These are phyloP conservation scores for Aspergillus sp. DNA, from an alignment of 2,329 filamentous ascomycete species.

Conservation along the genomic window DNA sequence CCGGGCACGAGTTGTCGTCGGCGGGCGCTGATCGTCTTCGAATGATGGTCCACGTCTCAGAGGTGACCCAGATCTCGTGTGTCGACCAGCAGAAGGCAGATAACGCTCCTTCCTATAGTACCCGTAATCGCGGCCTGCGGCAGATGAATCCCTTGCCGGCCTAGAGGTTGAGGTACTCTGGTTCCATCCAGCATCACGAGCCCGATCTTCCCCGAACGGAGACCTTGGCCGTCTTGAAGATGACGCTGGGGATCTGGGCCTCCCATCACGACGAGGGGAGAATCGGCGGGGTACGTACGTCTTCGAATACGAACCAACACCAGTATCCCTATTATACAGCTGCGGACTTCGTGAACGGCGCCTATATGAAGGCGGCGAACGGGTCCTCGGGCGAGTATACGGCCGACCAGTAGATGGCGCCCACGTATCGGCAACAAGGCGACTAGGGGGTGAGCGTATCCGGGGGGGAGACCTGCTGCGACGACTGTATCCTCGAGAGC, in stretches of 20 bases:
- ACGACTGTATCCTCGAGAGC: constrained; percentile 37
- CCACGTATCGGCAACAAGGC: constrained; percentile 43
- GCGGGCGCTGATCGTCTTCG: constrained; percentile 36
- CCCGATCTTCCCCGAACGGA: constrained; percentile 32
- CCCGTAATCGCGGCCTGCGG: constrained; percentile 33
- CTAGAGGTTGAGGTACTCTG: constrained; percentile 36
- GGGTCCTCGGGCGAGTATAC: constrained; percentile 41
- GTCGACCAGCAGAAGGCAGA: constrained; percentile 27
- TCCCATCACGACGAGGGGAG: constrained; percentile 42
- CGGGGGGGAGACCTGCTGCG: constrained; percentile 38
- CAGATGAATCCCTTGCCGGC: constrained; percentile 38
- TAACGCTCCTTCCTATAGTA: constrained; percentile 35
- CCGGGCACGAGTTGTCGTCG: constrained; percentile 49
- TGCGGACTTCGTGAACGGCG: constrained; percentile 45
- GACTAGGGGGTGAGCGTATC: constrained; percentile 35
- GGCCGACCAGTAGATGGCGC: constrained; percentile 35
- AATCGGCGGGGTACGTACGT: constrained; percentile 39
- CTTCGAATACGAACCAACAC: constrained; percentile 32
- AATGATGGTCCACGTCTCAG: constrained; percentile 33
- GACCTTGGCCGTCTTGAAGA: constrained; percentile 42
- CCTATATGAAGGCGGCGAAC: constrained; percentile 41
- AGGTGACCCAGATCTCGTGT: constrained; percentile 46
- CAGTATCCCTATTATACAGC: constrained; percentile 36
- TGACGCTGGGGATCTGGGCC: constrained; percentile 38
- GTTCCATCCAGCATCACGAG: constrained; percentile 31